A percentile compares a stretch with the other conserved stretches of the same genome.
Evolutionary conservation across 2,329 filamentous ascomycete species (phyloP).

Genomic region (Huntiella savannae): DNA sequence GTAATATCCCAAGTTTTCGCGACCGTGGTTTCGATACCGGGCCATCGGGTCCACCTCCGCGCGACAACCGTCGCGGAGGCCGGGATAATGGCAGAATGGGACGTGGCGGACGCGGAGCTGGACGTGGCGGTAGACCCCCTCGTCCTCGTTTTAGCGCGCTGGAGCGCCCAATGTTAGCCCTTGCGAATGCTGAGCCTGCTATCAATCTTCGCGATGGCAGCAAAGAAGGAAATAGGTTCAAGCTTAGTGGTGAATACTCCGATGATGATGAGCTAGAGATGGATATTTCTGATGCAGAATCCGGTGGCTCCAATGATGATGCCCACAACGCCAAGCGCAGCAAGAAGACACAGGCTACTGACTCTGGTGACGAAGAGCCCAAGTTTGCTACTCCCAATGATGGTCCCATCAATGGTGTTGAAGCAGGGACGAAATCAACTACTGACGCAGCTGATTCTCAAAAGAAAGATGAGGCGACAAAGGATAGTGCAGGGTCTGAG

Average conservation of each 20-base stretch:
- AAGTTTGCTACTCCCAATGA: constrained; percentile 21
- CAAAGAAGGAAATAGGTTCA: constrained; percentile 30
- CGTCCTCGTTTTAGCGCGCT: constrained; percentile 23
- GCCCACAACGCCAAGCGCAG: neutral
- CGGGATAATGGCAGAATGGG: constrained; percentile 10
- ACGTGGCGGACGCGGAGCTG: constrained; percentile 15
- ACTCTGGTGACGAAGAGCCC: constrained; percentile 18
- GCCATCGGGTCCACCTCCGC: constrained; percentile 9
- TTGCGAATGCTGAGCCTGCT: constrained; percentile 23
- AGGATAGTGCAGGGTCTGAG: neutral
- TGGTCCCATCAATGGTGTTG: constrained; percentile 16
- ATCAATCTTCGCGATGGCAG: constrained; percentile 26
- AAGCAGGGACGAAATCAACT: neutral
- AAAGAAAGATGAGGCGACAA: neutral
- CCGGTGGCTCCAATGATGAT: constrained; percentile 14
- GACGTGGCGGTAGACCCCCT: constrained; percentile 15
- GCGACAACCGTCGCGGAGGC: constrained; percentile 5
- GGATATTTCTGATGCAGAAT: constrained; percentile 37
- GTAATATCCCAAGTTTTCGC: constrained; percentile 17
- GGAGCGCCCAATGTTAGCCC: constrained; percentile 31
- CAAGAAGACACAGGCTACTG: neutral
- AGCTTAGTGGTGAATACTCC: constrained; percentile 36
- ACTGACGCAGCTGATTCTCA: neutral
- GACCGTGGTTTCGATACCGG: constrained; percentile 11
- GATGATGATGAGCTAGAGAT: constrained; percentile 46